Conservation (phyloP, 352 stramenopile species). For the Pythium oligandrum region DNA sequence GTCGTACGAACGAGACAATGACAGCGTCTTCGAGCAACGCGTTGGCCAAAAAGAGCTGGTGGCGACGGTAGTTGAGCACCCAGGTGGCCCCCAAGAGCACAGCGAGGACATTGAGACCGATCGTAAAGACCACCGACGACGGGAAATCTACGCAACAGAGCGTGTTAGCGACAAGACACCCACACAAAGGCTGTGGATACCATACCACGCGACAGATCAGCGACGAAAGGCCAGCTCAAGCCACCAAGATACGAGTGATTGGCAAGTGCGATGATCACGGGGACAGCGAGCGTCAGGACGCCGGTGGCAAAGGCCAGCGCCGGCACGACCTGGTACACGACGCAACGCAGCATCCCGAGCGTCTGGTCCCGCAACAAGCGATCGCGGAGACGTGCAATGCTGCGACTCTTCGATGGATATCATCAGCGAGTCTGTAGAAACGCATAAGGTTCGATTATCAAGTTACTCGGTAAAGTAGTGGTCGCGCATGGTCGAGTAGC, state of each 20-base stretch:
- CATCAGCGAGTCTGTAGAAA: too few species aligned
- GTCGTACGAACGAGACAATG: constrained; percentile 16
- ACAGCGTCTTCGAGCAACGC: constrained; percentile 32
- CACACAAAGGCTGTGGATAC: constrained; percentile 3
- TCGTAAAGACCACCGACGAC: constrained; percentile 44
- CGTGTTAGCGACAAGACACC: neutral
- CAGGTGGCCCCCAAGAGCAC: constrained; percentile 44
- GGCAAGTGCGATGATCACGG: constrained; percentile 7
- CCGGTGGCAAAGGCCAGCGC: constrained; percentile 13
- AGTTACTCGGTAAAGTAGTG: constrained; percentile 6
- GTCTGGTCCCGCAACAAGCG: neutral
- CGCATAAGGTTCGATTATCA: neutral
- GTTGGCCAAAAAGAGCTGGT: constrained; percentile 34
- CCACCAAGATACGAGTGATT: constrained; percentile 36
- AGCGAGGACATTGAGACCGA: constrained; percentile 38
- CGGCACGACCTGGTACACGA: constrained; percentile 6
- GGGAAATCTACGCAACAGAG: constrained; percentile 27
- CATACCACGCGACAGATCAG: constrained; percentile 44
- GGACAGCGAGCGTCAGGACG: constrained; percentile 11
- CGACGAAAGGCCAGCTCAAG: constrained; percentile 51
- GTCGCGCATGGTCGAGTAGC: constrained; percentile 10
- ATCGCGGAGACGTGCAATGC: neutral
- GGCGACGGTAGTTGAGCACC: constrained; percentile 58
- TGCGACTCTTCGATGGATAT: constrained; percentile 2
- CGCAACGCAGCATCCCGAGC: constrained; percentile 8